Evolutionary conservation across 2,329 filamentous ascomycete genomes (phyloP).

Genomic region (Talaromyces amestolkiae): DNA sequence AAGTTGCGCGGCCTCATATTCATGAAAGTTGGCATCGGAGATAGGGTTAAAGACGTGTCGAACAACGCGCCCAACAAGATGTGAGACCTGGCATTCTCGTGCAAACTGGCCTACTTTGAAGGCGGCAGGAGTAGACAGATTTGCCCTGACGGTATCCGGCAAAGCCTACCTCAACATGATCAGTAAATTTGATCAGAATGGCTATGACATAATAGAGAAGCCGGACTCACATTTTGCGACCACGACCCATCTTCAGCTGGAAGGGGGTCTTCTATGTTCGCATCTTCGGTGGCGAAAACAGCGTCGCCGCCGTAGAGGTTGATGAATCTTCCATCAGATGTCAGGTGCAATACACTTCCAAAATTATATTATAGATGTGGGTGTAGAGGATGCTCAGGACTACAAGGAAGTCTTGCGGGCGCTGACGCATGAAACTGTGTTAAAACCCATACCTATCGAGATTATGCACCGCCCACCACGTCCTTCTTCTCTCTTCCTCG

Average conservation of each 20-base stretch:
- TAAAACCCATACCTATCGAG: not conserved
- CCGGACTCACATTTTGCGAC: not conserved
- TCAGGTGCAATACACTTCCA: not conserved
- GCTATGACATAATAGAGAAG: not conserved
- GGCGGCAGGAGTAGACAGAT: not conserved
- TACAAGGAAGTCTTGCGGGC: not conserved
- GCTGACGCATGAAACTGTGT: not conserved
- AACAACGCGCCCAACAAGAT: not conserved
- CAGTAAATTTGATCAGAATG: not conserved
- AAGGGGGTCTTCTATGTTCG: not conserved
- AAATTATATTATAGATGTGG: not conserved
- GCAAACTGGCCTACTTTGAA: not conserved
- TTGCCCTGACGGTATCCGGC: not conserved
- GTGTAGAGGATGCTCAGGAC: not conserved
- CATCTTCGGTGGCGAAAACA: not conserved
- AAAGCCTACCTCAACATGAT: not conserved
- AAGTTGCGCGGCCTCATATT: not conserved
- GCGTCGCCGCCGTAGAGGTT: not conserved
- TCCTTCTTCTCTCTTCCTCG: not conserved
- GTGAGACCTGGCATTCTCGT: not conserved
- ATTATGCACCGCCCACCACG: not conserved
- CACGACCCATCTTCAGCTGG: not conserved
- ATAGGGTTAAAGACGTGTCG: not conserved
- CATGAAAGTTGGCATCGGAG: not conserved
- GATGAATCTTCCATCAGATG: not conserved